Conservation (phyloP, 75 land plant species). For the Pinus albicaulis region DNA sequence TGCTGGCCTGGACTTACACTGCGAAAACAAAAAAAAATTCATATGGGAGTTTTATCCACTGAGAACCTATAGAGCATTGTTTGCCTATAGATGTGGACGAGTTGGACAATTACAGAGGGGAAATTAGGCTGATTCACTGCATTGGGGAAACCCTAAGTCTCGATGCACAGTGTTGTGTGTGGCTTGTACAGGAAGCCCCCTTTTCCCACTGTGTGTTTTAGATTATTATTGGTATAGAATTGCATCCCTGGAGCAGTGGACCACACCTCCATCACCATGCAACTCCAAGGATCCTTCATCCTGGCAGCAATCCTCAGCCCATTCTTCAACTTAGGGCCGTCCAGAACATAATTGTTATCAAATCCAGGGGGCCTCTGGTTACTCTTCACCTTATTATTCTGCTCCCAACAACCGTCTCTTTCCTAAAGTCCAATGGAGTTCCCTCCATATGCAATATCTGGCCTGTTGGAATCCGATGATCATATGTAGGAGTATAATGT, state of each 20-base stretch:
- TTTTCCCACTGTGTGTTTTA: slow-evolving; percentile 38
- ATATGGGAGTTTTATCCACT: background rate
- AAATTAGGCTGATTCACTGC: slow-evolving; percentile 64
- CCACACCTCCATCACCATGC: slow-evolving; percentile 7
- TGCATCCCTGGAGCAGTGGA: slow-evolving; percentile 21
- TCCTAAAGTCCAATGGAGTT: slow-evolving; percentile 67
- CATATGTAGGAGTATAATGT: slow-evolving; percentile 47
- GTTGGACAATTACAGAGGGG: slow-evolving; percentile 62
- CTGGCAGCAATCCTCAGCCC: background rate
- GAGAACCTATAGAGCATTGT: slow-evolving; percentile 35
- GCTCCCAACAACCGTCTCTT: slow-evolving; percentile 18
- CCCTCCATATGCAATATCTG: slow-evolving; percentile 30
- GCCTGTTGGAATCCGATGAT: slow-evolving; percentile 65
- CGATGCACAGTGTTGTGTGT: slow-evolving; percentile 49
- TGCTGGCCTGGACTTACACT: too few species aligned
- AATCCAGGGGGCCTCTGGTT: background rate
- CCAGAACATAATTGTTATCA: background rate
- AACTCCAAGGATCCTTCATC: slow-evolving; percentile 9
- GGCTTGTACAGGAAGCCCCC: slow-evolving; percentile 34
- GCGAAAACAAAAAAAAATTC: too few species aligned
- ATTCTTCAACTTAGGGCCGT: background rate
- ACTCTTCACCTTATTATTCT: background rate
- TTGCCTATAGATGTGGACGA: slow-evolving; percentile 42
- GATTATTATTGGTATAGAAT: slow-evolving; percentile 48
- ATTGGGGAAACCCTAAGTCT: slow-evolving; percentile 74